Percentiles rank a stretch among this genome's conserved stretches.
Conservation (phyloP, 75 land plant species). For the Pseudotsuga menziesii region DNA sequence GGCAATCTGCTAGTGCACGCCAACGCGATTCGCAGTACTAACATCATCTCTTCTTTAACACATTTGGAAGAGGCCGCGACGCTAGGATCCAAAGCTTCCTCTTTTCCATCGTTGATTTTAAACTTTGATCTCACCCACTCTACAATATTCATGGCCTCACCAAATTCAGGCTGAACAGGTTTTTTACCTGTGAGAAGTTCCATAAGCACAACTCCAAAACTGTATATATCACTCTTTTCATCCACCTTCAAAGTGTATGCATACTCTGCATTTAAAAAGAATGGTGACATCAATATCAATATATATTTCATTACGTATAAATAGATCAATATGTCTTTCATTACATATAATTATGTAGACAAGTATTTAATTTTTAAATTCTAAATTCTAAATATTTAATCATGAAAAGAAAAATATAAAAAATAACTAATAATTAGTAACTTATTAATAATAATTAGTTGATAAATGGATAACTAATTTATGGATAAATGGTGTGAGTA, state of each 20-base stretch:
- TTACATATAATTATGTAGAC: no score
- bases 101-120: slow-evolving; percentile 21
- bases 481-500: no score
- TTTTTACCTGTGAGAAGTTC: slow-evolving; percentile 61
- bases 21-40: slow-evolving; percentile 78
- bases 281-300: neutral
- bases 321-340: no score
- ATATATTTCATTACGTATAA: no score
- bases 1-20: slow-evolving; percentile 83
- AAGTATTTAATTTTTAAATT: no score
- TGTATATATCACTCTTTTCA: slow-evolving; percentile 78
- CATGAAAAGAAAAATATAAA: no score
- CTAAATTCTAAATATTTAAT: no score
- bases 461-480: no score
- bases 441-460: no score
- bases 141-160: slow-evolving; percentile 56
- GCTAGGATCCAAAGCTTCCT: slow-evolving; percentile 46
- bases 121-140: slow-evolving; percentile 55
- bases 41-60: slow-evolving; percentile 80
- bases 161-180: slow-evolving; percentile 63
- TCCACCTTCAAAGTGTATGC: slow-evolving; percentile 69
- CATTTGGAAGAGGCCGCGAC: slow-evolving; percentile 45
- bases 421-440: no score
- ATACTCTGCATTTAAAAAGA: slow-evolving; percentile 36
- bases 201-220: slow-evolving; percentile 73